Evolutionary conservation across 768 basidiomycete genomes (phyloP), one percentile per base, ranked within the genome.

Genomic region (Rhodosporidiobolus odoratus): DNA sequence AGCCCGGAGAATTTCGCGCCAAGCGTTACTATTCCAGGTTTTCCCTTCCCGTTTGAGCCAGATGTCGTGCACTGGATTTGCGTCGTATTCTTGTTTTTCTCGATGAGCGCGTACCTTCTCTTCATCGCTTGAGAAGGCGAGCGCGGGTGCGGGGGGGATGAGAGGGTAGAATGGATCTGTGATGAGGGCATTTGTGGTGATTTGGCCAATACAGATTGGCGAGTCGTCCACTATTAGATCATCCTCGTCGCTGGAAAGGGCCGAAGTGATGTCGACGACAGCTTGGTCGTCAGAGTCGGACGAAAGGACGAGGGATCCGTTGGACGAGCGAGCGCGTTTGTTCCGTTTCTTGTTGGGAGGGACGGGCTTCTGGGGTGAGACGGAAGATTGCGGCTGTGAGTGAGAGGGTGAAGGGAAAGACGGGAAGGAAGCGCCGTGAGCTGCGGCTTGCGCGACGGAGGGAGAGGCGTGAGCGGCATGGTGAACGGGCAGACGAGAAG

Each of bases 141-240:
- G n/a, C 53, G 52, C 7, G n/a, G 48, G 48, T 13, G 9, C 8
- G 7, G 84, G 32, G 81, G 81, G 54, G 80, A 63, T 77, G 43
- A 92, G 80, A 78, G 91, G 92, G 37, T 84, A 77, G 25, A 89
- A 85, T 13, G 89, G 91, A 79, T 91, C 90, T n/a, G 92, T 83
- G 41, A 94, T 86, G 35, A 94, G 85, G 21, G 90, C 91, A 25
- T 89, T 90, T 27, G 88, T 87, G n/a, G 83, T 83, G 43, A 94
- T 83, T 68, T 90, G 88, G 2, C 92, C 92, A 58, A 94, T 92
- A 79, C 92, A 94, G 62, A 94, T 86, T 23, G 75, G 72, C 21
- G 68, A 34, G 27, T 67, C 68, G 53, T 68, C 66, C 25, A 75
- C 40, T 41, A 75, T 62, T 16, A 69, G 35, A 9, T 74, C 72